These are phyloP conservation scores for Nothophytophthora sp. DNA, from an alignment of 352 stramenopile genomes.

Conservation along the genomic window DNA sequence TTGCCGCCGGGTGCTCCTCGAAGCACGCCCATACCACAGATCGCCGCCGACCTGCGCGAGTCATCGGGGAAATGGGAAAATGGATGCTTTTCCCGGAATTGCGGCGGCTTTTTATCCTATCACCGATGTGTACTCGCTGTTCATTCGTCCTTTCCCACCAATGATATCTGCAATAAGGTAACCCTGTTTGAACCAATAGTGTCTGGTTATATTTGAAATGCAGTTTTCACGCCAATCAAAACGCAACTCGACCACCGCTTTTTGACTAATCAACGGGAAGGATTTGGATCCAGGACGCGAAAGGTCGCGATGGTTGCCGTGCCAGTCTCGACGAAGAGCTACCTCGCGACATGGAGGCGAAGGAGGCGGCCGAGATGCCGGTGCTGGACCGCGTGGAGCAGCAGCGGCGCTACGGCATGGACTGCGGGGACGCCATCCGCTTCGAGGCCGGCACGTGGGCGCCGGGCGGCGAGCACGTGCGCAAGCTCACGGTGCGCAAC, in stretches of 20 bases:
- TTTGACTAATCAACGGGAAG: constrained; percentile 6
- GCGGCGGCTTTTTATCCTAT: too few relatives aligned
- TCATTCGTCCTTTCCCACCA: too few relatives aligned
- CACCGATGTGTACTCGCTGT: too few relatives aligned
- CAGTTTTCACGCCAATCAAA: too few relatives aligned
- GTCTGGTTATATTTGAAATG: too few relatives aligned
- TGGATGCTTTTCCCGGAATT: too few relatives aligned
- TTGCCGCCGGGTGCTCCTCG: constrained; percentile 27
- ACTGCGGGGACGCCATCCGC: constrained; percentile 86
- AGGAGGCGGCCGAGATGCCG: constrained; percentile 15
- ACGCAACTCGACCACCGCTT: neutral
- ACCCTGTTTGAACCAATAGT: too few relatives aligned
- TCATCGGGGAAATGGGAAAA: constrained; percentile 27
- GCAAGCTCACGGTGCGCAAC: constrained; percentile 92
- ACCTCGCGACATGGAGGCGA: constrained; percentile 13
- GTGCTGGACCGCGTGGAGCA: constrained; percentile 78
- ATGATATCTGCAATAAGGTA: too few relatives aligned
- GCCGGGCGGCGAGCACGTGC: constrained; percentile 91
- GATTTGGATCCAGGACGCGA: constrained; percentile 19
- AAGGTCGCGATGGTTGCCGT: too few relatives aligned
- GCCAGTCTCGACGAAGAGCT: too few relatives aligned
- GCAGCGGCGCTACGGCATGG: constrained; percentile 69
- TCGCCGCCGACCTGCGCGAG: constrained; percentile 34
- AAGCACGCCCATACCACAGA: constrained; percentile 53
- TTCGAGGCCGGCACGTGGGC: constrained; percentile 90